Conservation (phyloP, 495 filamentous ascomycete species). For the Aspergillus steynii region DNA sequence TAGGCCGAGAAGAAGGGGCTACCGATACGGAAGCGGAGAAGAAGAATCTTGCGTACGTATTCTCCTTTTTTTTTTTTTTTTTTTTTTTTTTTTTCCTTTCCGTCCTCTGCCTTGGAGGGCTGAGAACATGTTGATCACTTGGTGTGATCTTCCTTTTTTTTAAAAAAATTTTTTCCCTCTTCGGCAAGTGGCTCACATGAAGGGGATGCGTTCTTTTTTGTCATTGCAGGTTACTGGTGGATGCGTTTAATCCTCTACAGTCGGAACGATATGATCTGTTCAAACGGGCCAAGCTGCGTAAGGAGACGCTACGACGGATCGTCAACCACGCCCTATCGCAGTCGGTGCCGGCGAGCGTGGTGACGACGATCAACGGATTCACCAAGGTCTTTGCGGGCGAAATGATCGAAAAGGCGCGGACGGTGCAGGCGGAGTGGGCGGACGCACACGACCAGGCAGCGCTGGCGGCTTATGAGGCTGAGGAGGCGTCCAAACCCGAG, state of each 20-base stretch:
- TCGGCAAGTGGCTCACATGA: neutral
- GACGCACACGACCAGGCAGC: constrained; percentile 47
- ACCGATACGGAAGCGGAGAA: constrained; percentile 67
- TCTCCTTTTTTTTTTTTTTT: constrained; percentile 4
- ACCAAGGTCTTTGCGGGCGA: constrained; percentile 84
- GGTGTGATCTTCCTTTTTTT: neutral
- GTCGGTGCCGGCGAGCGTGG: constrained; percentile 75
- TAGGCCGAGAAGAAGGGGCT: constrained; percentile 61
- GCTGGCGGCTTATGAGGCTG: constrained; percentile 32
- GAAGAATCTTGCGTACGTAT: constrained; percentile 63
- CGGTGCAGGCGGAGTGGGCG: constrained; percentile 78
- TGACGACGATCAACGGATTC: constrained; percentile 76
- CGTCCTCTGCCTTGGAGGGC: neutral
- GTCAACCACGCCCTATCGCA: constrained; percentile 88
- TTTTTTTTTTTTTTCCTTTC: constrained; percentile 3
- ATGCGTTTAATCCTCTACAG: constrained; percentile 67
- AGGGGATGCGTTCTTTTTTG: constrained; percentile 5
- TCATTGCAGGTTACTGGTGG: constrained; percentile 58
- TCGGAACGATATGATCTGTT: constrained; percentile 71
- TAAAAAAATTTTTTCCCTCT: too few relatives aligned
- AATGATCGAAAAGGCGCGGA: constrained; percentile 76
- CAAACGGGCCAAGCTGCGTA: constrained; percentile 67
- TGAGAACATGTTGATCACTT: constrained; percentile 4
- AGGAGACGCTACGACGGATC: constrained; percentile 64
- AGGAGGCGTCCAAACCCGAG: constrained; percentile 24